A percentile compares a stretch with the other conserved stretches of the same genome.
These are phyloP conservation scores for Peterozyma toletana DNA, from an alignment of 805 yeast species.

Conservation along the genomic window DNA sequence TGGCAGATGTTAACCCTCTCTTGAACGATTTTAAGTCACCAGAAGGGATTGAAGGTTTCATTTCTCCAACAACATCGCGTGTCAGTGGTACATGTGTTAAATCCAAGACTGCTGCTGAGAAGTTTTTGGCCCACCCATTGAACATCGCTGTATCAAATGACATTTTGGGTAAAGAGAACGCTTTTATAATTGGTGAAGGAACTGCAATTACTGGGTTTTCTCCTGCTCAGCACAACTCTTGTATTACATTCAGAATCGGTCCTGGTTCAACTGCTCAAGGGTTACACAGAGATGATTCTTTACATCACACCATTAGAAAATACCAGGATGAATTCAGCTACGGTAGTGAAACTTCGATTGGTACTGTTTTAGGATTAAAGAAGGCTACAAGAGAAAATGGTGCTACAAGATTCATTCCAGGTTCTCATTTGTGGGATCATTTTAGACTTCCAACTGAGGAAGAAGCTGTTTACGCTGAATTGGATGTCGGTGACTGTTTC, in stretches of 20 bases:
- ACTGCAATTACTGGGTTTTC: constrained; percentile 13
- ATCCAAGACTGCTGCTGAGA: constrained; percentile 13
- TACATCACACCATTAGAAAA: constrained; percentile 16
- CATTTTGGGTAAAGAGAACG: constrained; percentile 14
- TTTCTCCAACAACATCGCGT: constrained; percentile 17
- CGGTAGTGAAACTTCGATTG: constrained; percentile 17
- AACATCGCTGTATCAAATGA: constrained; percentile 12
- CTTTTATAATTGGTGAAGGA: constrained; percentile 16
- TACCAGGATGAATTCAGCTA: constrained; percentile 11
- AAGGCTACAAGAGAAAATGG: constrained; percentile 18
- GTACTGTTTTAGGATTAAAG: constrained; percentile 15
- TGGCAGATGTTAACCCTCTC: constrained; percentile 15
- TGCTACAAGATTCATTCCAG: constrained; percentile 24
- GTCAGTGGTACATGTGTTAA: constrained; percentile 17
- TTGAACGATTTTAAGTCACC: constrained; percentile 15
- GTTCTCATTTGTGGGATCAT: constrained; percentile 27
- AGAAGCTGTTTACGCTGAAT: constrained; percentile 17
- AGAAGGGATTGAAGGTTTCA: constrained; percentile 15
- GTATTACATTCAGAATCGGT: constrained; percentile 16
- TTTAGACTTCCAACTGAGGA: constrained; percentile 15
- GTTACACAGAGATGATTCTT: constrained; percentile 18
- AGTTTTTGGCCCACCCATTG: constrained; percentile 12
- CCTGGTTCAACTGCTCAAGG: constrained; percentile 19
- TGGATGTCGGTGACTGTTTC: constrained; percentile 23
- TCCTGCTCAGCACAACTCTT: constrained; percentile 14